Base-by-base conservation (phyloP, 129 eudicot genomes). In the Deinandra increscens region DNA sequence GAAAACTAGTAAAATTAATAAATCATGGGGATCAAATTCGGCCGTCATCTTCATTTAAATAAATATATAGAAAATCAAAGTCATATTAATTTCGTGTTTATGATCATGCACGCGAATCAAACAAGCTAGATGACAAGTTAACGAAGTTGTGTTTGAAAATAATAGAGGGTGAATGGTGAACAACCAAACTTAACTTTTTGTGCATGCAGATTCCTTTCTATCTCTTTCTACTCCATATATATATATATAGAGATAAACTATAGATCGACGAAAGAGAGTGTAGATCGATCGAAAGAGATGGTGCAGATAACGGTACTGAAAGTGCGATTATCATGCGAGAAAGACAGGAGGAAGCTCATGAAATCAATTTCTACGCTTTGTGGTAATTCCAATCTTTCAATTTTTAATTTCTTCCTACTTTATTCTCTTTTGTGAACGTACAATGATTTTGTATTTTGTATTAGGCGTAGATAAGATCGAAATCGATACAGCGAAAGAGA, bases 381-480 rank as follows among this genome's bases (percentile, higher is more conserved):
- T 80, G 94, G 94, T 89, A 84, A 36, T 23, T 58, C 14, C 48
- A 31, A 11, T 9, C 13, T 58, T 58, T 56, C 31, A n/a, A n/a
- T n/a, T n/a, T n/a, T n/a, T 3, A 3, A 26, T 26, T 1, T 26
- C 3, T 26, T 26, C 31, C 1, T 26, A 26, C 31, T 26, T 26
- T 26, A 26, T 26, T 26, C 31, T 26, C n/a, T n/a, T n/a, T n/a
- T n/a, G n/a, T n/a, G n/a, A n/a, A n/a, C n/a, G n/a, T n/a, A n/a
- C n/a, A n/a, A n/a, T n/a, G n/a, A n/a, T n/a, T n/a, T n/a, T n/a
- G n/a, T n/a, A n/a, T n/a, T n/a, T n/a, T n/a, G n/a, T n/a, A n/a
- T n/a, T 54, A 86, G 96, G 96, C 12, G 83, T 89, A 34, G 87
- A 89, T 49, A 86, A 80, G 53, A 79, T 89, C 1, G 96, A 86